Percentiles rank a stretch among this genome's conserved stretches.
phyloP scores from a whole-genome alignment of 2,329 filamentous ascomycete genomes.

The Beauveria scarabaeidicola region DNA sequence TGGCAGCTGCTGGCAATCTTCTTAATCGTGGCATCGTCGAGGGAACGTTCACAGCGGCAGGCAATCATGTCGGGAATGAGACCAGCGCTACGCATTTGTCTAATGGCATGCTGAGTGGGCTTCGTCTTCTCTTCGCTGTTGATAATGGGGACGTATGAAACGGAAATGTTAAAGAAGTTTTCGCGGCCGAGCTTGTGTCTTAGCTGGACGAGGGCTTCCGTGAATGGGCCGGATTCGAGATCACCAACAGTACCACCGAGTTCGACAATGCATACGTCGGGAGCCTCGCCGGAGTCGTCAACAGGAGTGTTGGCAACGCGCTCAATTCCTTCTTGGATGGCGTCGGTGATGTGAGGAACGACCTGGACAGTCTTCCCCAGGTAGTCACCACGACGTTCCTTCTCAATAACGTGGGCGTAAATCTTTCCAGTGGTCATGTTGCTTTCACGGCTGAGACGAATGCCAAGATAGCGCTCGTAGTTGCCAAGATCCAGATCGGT shows the following conservation, averaged over 20 bases:
- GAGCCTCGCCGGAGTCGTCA: constrained; percentile 71
- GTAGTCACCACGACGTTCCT: constrained; percentile 61
- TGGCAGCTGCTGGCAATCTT: constrained; percentile 91
- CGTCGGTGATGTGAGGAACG: constrained; percentile 85
- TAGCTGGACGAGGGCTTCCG: constrained; percentile 78
- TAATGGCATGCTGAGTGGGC: constrained; percentile 87
- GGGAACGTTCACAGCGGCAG: constrained; percentile 74
- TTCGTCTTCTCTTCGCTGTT: constrained; percentile 85
- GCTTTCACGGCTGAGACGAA: constrained; percentile 74
- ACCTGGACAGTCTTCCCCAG: constrained; percentile 55
- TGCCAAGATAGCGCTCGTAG: constrained; percentile 46
- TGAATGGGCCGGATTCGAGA: constrained; percentile 80
- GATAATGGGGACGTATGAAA: constrained; percentile 66
- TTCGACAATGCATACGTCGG: constrained; percentile 74
- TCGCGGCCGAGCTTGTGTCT: constrained; percentile 61
- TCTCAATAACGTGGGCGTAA: constrained; percentile 79
- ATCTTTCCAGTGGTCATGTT: constrained; percentile 98
- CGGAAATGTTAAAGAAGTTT: constrained; percentile 84
- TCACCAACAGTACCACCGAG: constrained; percentile 61
- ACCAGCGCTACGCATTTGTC: constrained; percentile 73
- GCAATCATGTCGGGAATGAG: constrained; percentile 72
- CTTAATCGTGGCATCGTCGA: constrained; percentile 64
- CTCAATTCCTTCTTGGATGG: constrained; percentile 88
- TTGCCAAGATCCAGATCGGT: constrained; percentile 49
- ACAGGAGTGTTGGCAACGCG: constrained; percentile 77